These are phyloP conservation scores for Boletus pseudopeckii DNA, from an alignment of 768 basidiomycete species.

Conservation along the genomic window DNA sequence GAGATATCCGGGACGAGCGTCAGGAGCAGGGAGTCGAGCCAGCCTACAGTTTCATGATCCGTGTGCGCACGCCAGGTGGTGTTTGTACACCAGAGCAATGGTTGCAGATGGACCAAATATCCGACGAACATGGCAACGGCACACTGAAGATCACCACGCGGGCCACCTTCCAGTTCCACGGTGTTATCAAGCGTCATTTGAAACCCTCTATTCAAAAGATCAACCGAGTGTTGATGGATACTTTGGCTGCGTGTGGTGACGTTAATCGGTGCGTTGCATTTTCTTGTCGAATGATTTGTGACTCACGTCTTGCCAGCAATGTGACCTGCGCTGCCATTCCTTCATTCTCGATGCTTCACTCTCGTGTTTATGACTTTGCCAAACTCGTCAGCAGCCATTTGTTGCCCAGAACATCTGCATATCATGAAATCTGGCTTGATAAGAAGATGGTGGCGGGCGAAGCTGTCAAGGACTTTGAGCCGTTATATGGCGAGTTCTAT, in stretches of 20 bases:
- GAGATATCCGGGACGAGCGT: conserved; percentile 96
- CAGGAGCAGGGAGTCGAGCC: conserved; percentile 90
- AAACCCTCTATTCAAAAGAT: conserved; percentile 97
- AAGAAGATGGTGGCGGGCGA: conserved; percentile 95
- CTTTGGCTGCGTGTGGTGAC: conserved; percentile 97
- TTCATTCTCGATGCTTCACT: conserved; percentile 80
- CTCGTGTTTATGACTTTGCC: conserved; percentile 78
- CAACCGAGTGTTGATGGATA: conserved; percentile 87
- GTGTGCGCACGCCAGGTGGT: conserved; percentile 93
- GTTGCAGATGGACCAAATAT: conserved; percentile 93
- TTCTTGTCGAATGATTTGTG: neutral
- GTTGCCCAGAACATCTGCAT: conserved; percentile 86
- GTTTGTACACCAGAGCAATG: conserved; percentile 91
- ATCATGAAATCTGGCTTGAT: conserved; percentile 99
- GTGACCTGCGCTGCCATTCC: conserved; percentile 92
- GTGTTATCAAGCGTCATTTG: conserved; percentile 94
- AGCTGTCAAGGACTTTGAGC: conserved; percentile 91
- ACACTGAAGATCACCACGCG: conserved; percentile 98
- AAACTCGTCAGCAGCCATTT: conserved; percentile 82
- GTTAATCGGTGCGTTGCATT: conserved; percentile 70
- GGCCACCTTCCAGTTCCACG: conserved; percentile 99
- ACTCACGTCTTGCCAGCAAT: conserved; percentile 50
- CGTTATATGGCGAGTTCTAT: conserved; percentile 97
- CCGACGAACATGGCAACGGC: conserved; percentile 90
- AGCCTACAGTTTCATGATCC: conserved; percentile 98